Base-by-base conservation (phyloP, 2,329 filamentous ascomycete species). In the Thelonectria discophora region DNA sequence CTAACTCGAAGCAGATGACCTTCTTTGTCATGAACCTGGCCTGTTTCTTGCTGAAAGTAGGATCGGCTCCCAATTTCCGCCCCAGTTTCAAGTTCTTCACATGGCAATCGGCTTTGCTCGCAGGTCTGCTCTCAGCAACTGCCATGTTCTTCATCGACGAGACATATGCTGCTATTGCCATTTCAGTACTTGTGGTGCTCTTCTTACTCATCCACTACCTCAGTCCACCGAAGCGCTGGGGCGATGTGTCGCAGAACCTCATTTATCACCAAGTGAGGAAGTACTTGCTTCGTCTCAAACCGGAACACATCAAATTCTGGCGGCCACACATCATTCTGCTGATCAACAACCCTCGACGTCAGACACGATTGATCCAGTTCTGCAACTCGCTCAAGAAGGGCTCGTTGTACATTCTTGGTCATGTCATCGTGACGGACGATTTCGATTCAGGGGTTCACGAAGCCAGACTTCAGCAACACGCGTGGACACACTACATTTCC, bases 221-320 rank as follows among this genome's bases (percentile, higher is more conserved):
- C 1, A 90, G 90, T 32, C 91, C 92, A 1, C 93, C 93, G 0
- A 97, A 96, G 73, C 87, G 90, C 37, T 97, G 93, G 93, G 93
- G 93, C 1, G 93, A 96, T 75, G 92, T 97, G 17, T 94, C 91
- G 9, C 93, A 97, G 70, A 94, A 92, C 70, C 79, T 97, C 63
- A 96, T 97, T 54, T 97, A 96, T 72, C 66, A 87, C 63, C 93
- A 97, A 78, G 92, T 96, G 13, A 86, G 93, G 62, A 97, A 97
- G 71, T 96, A 97, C 72, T 78, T 97, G 30, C 80, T 97, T 30
- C 87, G 92, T n/a, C 80, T 97, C 30, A 89, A 88, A 51, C 92
- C 92, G 37, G 93, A 97, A 70, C 93, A 97, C 73, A 93, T 97
- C 76, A 97, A 97, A 72, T 97, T 96, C 74, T 97, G 93, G 93